phyloP scores from a whole-genome alignment of 2,329 filamentous ascomycete species.

The Sclerotinia glacialis region DNA sequence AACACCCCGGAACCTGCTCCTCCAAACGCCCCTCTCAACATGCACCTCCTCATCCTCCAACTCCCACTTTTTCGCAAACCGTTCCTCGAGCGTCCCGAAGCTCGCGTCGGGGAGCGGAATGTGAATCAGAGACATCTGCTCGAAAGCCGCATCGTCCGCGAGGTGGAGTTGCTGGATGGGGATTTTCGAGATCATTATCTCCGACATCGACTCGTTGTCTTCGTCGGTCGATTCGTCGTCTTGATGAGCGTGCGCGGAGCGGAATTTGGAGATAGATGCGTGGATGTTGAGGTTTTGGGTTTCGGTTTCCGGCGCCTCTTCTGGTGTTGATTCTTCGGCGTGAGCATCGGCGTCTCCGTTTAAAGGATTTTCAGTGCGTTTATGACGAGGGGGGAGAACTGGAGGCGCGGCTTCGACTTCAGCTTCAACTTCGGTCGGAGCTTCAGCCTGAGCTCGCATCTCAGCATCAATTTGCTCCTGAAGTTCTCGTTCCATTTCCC shows the following conservation, averaged over 20 bases:
- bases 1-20: not conserved
- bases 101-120: not conserved
- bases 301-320: not conserved
- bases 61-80: not conserved
- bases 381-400: not conserved
- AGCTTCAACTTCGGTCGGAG: not conserved
- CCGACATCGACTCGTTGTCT: constrained; percentile 2
- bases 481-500: not conserved
- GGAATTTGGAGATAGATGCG: not conserved
- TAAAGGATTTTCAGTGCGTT: not conserved
- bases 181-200: not conserved
- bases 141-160: not conserved
- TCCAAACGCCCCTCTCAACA: not conserved
- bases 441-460: not conserved
- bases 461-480: constrained; percentile 6
- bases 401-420: not conserved
- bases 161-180: not conserved
- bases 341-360: not conserved
- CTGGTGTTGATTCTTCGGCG: too few relatives aligned
- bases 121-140: not conserved
- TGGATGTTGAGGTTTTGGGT: not conserved
- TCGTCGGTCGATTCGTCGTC: not conserved
- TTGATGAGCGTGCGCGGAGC: constrained; percentile 1
- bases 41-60: constrained; percentile 3
- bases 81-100: not conserved